Percentiles rank a stretch among this genome's conserved stretches.
phyloP scores from a whole-genome alignment of 352 stramenopile genomes.

The Globisporangium irregulare region DNA sequence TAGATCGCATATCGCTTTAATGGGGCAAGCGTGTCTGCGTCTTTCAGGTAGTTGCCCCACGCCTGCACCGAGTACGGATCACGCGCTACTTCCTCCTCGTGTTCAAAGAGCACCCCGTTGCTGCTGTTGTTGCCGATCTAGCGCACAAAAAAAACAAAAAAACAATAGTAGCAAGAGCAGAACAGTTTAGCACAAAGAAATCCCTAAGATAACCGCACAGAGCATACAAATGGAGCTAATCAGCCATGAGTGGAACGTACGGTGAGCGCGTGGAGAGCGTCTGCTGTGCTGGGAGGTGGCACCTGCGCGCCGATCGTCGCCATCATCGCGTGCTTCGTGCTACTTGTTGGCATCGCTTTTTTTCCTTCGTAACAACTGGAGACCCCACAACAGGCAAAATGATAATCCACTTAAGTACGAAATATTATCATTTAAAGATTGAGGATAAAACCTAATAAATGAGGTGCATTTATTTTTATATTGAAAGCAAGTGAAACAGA shows the following conservation, averaged over 20 bases:
- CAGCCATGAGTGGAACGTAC: neutral
- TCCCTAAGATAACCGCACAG: neutral
- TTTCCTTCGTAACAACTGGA: neutral
- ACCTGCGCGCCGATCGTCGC: conserved; percentile 9
- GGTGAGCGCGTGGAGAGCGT: conserved; percentile 5
- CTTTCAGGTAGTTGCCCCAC: conserved; percentile 71
- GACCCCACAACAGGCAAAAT: neutral
- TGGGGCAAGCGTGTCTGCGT: conserved; percentile 16
- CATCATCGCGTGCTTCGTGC: conserved; percentile 7
- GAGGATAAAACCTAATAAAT: neutral
- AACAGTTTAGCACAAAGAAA: neutral
- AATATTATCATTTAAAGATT: no score
- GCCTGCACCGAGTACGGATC: conserved; percentile 84
- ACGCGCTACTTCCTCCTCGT: conserved; percentile 82
- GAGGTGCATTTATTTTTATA: neutral
- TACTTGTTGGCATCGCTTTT: neutral
- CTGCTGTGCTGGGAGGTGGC: neutral
- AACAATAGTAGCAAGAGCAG: neutral
- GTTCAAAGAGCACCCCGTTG: conserved; percentile 28
- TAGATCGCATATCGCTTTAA: conserved; percentile 63
- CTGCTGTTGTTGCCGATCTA: neutral
- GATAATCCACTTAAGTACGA: neutral
- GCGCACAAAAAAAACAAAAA: neutral
- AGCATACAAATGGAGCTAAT: neutral
- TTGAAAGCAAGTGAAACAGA: no score